Evolutionary conservation across 805 yeast species (phyloP).

Genomic region (Candida easanensis): DNA sequence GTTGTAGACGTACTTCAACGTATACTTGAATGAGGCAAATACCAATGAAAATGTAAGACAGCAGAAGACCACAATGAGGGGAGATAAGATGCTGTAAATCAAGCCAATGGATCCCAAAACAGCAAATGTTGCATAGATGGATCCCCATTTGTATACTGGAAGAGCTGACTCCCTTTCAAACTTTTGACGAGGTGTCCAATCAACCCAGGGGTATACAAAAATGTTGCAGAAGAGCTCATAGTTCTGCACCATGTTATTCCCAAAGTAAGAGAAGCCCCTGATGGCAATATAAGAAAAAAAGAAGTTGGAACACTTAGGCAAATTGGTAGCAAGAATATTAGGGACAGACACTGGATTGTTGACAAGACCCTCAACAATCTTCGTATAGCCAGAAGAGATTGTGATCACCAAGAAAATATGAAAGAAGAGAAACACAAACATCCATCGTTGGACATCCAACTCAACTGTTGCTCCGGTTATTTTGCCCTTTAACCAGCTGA

Average conservation of each 20-base stretch:
- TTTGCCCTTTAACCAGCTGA: slow-evolving; percentile 55
- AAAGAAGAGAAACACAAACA: slow-evolving; percentile 73
- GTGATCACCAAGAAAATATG: slow-evolving; percentile 85
- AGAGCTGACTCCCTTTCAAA: slow-evolving; percentile 42
- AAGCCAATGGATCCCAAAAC: slow-evolving; percentile 76
- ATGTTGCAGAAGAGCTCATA: slow-evolving; percentile 44
- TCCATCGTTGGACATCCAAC: slow-evolving; percentile 71
- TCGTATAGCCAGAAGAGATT: slow-evolving; percentile 73
- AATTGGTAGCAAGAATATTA: slow-evolving; percentile 64
- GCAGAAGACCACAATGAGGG: slow-evolving; percentile 64
- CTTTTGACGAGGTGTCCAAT: slow-evolving; percentile 60
- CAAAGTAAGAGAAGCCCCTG: slow-evolving; percentile 74
- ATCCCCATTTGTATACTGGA: slow-evolving; percentile 68
- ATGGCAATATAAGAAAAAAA: slow-evolving; percentile 75
- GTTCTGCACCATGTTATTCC: slow-evolving; percentile 63
- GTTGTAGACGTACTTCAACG: slow-evolving; percentile 55
- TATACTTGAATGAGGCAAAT: slow-evolving; percentile 67
- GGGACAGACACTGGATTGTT: slow-evolving; percentile 75
- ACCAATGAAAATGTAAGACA: slow-evolving; percentile 54
- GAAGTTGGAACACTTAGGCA: slow-evolving; percentile 85
- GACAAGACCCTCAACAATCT: slow-evolving; percentile 56
- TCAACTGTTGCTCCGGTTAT: slow-evolving; percentile 64
- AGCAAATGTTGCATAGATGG: slow-evolving; percentile 72
- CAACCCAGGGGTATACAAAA: slow-evolving; percentile 36
- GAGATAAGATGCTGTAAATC: slow-evolving; percentile 77